phyloP scores from a whole-genome alignment of 2,329 filamentous ascomycete species.

The Diaporthe sp. region DNA sequence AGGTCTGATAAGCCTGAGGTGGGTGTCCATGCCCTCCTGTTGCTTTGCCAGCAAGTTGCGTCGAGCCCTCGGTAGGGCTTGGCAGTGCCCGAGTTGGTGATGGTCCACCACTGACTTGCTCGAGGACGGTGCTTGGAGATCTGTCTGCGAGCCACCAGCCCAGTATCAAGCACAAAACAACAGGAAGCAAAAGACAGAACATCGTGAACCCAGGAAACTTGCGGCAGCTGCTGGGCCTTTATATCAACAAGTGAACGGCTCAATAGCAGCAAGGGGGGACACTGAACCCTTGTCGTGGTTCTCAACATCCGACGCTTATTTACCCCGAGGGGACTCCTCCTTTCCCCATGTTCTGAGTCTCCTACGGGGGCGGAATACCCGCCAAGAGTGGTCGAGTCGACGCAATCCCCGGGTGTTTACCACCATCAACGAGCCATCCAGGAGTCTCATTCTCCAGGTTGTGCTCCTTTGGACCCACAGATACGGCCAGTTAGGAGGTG shows the following conservation, averaged over 20 bases:
- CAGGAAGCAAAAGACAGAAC: not conserved
- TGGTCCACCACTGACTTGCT: not conserved
- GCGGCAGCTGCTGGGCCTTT: slow-evolving; percentile 20
- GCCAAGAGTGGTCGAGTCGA: slow-evolving; percentile 12
- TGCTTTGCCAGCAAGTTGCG: not conserved
- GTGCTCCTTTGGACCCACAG: slow-evolving; percentile 28
- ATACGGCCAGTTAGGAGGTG: not conserved
- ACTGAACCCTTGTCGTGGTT: slow-evolving; percentile 7
- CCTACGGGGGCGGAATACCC: slow-evolving; percentile 1
- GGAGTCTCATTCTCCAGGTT: slow-evolving; percentile 15
- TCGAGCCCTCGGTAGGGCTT: slow-evolving; percentile 7
- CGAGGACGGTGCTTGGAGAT: not conserved
- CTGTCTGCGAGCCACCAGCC: not conserved
- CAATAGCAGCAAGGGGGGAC: slow-evolving; percentile 10
- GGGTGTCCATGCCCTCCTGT: slow-evolving; percentile 8
- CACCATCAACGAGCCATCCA: slow-evolving; percentile 14
- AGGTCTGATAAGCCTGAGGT: not conserved
- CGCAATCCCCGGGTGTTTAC: not conserved
- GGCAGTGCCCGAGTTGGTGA: not conserved
- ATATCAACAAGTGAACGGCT: slow-evolving; percentile 3
- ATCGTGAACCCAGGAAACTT: not conserved
- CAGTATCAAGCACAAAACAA: not conserved
- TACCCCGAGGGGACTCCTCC: slow-evolving; percentile 32
- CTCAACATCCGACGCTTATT: slow-evolving; percentile 24
- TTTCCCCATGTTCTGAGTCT: slow-evolving; percentile 25